phyloP scores from a whole-genome alignment of 371 early-diverging fungal genomes.

The Aphelidium insulamus region DNA sequence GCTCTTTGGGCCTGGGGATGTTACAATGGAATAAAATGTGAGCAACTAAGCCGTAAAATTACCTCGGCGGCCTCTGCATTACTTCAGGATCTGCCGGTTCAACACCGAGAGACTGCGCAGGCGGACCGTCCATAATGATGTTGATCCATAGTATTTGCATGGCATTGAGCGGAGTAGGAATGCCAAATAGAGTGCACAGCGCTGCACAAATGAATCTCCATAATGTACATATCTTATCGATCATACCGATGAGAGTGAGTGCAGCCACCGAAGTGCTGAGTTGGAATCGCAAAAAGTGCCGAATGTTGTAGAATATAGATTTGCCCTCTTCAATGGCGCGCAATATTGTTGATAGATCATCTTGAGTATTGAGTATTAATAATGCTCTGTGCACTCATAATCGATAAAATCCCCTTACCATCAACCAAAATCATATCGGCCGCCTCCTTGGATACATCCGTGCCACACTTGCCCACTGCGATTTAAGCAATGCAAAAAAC shows the following conservation, averaged over 20 bases:
- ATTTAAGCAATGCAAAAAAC: too few species aligned
- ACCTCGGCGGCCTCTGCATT: constrained; percentile 58
- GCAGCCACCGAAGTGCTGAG: constrained; percentile 65
- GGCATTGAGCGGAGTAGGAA: constrained; percentile 79
- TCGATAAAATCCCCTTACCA: too few species aligned
- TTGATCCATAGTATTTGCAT: constrained; percentile 96
- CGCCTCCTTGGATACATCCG: constrained; percentile 76
- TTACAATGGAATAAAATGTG: too few species aligned
- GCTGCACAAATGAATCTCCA: too few species aligned
- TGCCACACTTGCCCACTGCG: constrained; percentile 75
- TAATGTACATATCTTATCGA: too few species aligned
- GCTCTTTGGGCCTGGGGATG: constrained; percentile 42
- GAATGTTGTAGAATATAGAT: constrained; percentile 76
- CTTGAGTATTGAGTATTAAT: too few species aligned
- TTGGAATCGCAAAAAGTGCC: constrained; percentile 74
- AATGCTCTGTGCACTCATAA: too few species aligned
- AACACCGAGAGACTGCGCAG: constrained; percentile 72
- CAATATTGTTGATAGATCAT: constrained; percentile 59
- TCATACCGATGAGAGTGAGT: constrained; percentile 56
- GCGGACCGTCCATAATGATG: constrained; percentile 81
- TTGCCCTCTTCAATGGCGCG: constrained; percentile 79
- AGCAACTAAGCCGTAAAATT: too few species aligned
- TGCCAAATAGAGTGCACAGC: constrained; percentile 56
- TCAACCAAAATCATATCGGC: constrained; percentile 80
- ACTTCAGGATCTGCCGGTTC: constrained; percentile 63